phyloP scores from a whole-genome alignment of 1,284 basidiomycete species.

The Hemileccinum hortonii region DNA sequence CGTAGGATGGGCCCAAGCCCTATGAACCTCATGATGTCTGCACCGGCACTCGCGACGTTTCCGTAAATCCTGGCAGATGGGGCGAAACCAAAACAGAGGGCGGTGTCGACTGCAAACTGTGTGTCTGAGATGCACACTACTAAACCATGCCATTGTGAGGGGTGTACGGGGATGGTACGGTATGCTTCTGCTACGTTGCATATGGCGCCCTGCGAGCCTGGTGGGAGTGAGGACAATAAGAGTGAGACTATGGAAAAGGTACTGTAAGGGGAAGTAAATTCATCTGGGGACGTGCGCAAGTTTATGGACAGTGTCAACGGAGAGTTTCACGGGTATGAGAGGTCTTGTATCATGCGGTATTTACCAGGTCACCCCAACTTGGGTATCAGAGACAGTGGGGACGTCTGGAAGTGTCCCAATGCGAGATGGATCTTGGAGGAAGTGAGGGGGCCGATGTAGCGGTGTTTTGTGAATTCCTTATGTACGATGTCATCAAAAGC shows the following conservation, averaged over 20 bases:
- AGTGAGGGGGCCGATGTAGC: neutral
- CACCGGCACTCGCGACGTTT: slow-evolving; percentile 25
- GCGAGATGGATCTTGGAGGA: neutral
- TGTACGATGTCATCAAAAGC: too few species aligned
- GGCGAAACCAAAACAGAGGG: slow-evolving; percentile 30
- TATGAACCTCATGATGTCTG: slow-evolving; percentile 26
- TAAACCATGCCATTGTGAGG: too few species aligned
- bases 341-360: neutral
- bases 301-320: neutral
- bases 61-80: slow-evolving; percentile 36
- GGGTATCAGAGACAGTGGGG: neutral
- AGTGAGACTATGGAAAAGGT: too few species aligned
- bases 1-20: slow-evolving; percentile 38
- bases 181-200: slow-evolving; percentile 9
- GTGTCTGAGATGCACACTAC: rapidly evolving
- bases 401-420: neutral
- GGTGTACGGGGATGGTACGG: slow-evolving; percentile 2
- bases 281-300: neutral
- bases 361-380: neutral
- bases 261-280: too few species aligned
- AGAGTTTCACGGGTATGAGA: neutral
- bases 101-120: slow-evolving; percentile 3
- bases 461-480: too few species aligned
- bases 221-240: neutral
- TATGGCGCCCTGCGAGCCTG: neutral